Evolutionary conservation across 2,329 filamentous ascomycete genomes (phyloP).

Genomic region (Fusarium sp.): DNA sequence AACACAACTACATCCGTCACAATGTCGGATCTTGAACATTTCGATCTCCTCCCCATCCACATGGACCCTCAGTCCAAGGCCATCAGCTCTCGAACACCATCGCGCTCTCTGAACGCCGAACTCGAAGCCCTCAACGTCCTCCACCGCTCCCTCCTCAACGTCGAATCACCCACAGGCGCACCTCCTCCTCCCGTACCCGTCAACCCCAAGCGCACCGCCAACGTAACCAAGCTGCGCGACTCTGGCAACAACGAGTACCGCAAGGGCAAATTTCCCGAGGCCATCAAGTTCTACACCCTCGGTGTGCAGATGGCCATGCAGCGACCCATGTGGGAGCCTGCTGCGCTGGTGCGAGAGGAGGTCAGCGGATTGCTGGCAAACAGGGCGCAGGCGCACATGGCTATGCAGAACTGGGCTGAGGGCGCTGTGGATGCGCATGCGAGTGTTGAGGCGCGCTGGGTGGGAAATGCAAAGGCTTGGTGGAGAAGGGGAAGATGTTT

Average conservation of each 20-base stretch:
- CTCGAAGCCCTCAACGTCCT: conserved; percentile 81
- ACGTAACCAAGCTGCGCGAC: conserved; percentile 92
- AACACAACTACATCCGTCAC: conserved; percentile 25
- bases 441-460: conserved; percentile 86
- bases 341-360: conserved; percentile 86
- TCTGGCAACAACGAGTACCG: conserved; percentile 85
- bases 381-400: conserved; percentile 91
- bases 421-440: conserved; percentile 88
- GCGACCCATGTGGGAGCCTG: conserved; percentile 89
- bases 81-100: conserved; percentile 63
- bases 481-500: conserved; percentile 88
- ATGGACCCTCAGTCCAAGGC: conserved; percentile 86
- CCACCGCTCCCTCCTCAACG: conserved; percentile 76
- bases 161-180: conserved; percentile 65
- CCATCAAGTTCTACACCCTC: conserved; percentile 83
- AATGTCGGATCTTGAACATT: conserved; percentile 75
- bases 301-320: conserved; percentile 89
- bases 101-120: conserved; percentile 68
- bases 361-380: conserved; percentile 83
- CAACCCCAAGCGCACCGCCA: conserved; percentile 89
- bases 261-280: conserved; percentile 79
- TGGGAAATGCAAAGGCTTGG: conserved; percentile 94
- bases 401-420: conserved; percentile 82
- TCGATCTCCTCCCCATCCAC: conserved; percentile 82
- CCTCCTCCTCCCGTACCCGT: conserved; percentile 90